Evolutionary conservation across 495 filamentous ascomycete genomes (phyloP).

Genomic region (Pyrenula aspistea): DNA sequence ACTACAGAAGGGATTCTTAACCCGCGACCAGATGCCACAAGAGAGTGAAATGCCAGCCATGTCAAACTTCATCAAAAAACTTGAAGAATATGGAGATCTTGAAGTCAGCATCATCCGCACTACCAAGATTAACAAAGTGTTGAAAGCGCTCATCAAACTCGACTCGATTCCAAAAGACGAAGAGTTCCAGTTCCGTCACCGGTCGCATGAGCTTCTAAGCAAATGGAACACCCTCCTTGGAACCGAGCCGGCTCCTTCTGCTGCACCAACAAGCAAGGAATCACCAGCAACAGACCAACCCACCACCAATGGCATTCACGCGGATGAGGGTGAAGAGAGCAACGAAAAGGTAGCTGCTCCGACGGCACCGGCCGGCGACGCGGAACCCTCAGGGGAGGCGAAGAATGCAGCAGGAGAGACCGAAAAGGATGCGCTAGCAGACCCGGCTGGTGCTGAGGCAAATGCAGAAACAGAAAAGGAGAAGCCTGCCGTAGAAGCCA

Average conservation of each 20-base stretch:
- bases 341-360: conserved; percentile 30
- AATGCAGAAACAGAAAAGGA: neutral
- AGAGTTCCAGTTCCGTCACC: conserved; percentile 71
- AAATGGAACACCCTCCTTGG: conserved; percentile 76
- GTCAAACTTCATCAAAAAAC: conserved; percentile 65
- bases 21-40: conserved; percentile 65
- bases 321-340: conserved; percentile 35
- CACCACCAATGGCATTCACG: conserved; percentile 38
- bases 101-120: conserved; percentile 72
- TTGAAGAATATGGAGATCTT: conserved; percentile 67
- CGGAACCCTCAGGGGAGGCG: too few relatives aligned
- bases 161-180: conserved; percentile 70
- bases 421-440: neutral
- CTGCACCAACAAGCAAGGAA: conserved; percentile 25
- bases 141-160: conserved; percentile 81
- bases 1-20: conserved; percentile 83
- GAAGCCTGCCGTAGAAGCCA: neutral
- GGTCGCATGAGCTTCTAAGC: conserved; percentile 59
- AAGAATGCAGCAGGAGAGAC: neutral
- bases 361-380: neutral
- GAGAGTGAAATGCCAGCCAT: conserved; percentile 81
- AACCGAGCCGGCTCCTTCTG: conserved; percentile 30
- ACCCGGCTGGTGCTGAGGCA: neutral
- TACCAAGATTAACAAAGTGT: conserved; percentile 91
- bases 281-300: conserved; percentile 13